Evolutionary conservation across 306 rosid genomes (phyloP), one percentile per base, ranked within the genome.

Genomic region (Dryas alaskensis): DNA sequence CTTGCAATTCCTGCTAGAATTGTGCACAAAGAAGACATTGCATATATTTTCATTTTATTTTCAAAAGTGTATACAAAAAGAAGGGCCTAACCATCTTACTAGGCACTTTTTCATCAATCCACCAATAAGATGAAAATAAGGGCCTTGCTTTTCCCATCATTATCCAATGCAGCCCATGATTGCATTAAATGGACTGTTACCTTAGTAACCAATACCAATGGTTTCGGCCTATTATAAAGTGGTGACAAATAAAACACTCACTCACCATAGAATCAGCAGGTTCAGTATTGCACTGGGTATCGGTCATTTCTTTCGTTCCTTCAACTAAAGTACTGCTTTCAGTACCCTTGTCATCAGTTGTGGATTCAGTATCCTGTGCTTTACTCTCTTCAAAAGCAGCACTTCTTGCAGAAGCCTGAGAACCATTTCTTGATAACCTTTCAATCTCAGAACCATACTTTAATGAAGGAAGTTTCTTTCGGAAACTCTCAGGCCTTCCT

Each of bases 401-500:
- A 64, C 11, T 80, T 68, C 54, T 79, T 58, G 31, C 63, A 61
- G 82, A 84, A 80, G 73, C 85, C 58, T 62, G 82, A 61, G 84
- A 82, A 72, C 48, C 78, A 80, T 82, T 86, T 75, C 66, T 8
- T 48, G 86, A 64, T 65, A 68, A 60, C 53, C 67, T 80, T 77
- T 78, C 79, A 2, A 53, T 48, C 79, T 81, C 81, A 76, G 81
- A 65, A 46, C 69, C 76, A 64, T 82, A 83, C 50, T 77, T 78
- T 53, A 87, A 69, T 64, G 87, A 27, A 72, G 70, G 63, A 88
- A 75, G 78, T 81, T 86, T 90, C 83, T 70, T 80, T 60, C 19
- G 86, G 70, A 86, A 65, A 37, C 82, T 72, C 61, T 77, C 85
- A 10, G 98, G 90, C 84, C 96, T 86, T 81, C 92, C 93, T 17